These are phyloP conservation scores for Maudiozyma barnettii DNA, from an alignment of 805 yeast species.

Conservation along the genomic window DNA sequence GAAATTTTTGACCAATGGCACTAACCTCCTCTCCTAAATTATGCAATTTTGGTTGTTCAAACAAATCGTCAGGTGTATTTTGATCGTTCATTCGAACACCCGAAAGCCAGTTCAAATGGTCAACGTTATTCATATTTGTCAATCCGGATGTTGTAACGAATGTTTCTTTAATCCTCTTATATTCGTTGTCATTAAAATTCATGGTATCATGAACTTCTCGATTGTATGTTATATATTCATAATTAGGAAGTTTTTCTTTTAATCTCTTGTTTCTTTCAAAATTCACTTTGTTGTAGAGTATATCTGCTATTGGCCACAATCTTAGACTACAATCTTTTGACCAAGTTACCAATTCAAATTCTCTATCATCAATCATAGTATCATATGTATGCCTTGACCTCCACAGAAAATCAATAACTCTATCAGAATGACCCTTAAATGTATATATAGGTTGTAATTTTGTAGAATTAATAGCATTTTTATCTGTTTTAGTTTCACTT, in stretches of 20 bases:
- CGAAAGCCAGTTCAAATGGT: conserved; percentile 84
- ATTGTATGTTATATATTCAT: conserved; percentile 40
- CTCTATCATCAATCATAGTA: conserved; percentile 52
- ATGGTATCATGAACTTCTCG: conserved; percentile 37
- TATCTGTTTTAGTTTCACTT: conserved; percentile 1
- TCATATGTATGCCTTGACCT: conserved; percentile 47
- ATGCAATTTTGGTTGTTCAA: conserved; percentile 35
- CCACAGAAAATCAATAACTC: conserved; percentile 86
- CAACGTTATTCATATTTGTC: conserved; percentile 33
- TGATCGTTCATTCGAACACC: conserved; percentile 64
- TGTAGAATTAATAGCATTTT: background rate
- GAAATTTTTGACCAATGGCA: conserved; percentile 78
- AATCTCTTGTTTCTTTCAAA: conserved; percentile 33
- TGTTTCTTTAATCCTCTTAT: conserved; percentile 31
- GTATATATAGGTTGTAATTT: conserved; percentile 44
- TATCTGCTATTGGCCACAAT: conserved; percentile 62
- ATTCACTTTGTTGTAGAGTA: conserved; percentile 38
- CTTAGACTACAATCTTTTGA: conserved; percentile 78
- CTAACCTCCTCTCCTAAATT: conserved; percentile 90
- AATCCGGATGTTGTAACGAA: conserved; percentile 34
- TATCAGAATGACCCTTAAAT: conserved; percentile 75
- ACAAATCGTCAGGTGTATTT: conserved; percentile 30
- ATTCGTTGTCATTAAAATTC: conserved; percentile 10
- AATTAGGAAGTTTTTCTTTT: conserved; percentile 33
- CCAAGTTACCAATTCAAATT: conserved; percentile 91